Conservation (phyloP, 805 yeast genomes). For the Candida argentea region DNA sequence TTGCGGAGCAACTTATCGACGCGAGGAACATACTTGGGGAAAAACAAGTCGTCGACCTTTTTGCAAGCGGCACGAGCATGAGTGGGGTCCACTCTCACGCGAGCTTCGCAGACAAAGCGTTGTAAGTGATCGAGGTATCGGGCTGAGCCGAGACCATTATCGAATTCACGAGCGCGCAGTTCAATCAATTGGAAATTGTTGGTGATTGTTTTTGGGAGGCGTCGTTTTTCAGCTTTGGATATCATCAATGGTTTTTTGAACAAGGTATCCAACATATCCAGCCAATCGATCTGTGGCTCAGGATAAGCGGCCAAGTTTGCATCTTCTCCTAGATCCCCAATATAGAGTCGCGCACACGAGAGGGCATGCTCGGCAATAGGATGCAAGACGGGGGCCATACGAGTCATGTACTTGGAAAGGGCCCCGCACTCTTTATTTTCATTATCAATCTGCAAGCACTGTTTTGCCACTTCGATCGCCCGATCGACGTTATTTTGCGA, state of each 20-base stretch:
- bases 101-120: constrained; percentile 32
- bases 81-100: constrained; percentile 14
- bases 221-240: constrained; percentile 16
- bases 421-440: constrained; percentile 54
- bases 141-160: constrained; percentile 2
- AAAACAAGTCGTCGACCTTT: constrained; percentile 14
- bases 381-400: constrained; percentile 29
- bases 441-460: constrained; percentile 70
- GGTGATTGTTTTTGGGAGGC: constrained; percentile 21
- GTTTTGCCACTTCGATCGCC: constrained; percentile 43
- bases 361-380: constrained; percentile 36
- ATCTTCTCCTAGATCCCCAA: constrained; percentile 10
- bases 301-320: constrained; percentile 5
- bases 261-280: constrained; percentile 13
- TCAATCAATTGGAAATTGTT: constrained; percentile 34
- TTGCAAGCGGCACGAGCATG: constrained; percentile 17
- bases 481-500: constrained; percentile 43
- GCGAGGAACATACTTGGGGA: constrained; percentile 28
- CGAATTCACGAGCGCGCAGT: constrained; percentile 24
- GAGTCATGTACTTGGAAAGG: constrained; percentile 43
- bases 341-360: constrained; percentile 17
- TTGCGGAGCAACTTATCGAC: constrained; percentile 26
- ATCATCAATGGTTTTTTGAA: constrained; percentile 18
- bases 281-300: constrained; percentile 14
- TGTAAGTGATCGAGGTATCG: constrained; percentile 18